Evolutionary conservation across 164 flowering plant genomes (phyloP), one percentile per base, ranked within the genome.

Genomic region (Malania oleifera): DNA sequence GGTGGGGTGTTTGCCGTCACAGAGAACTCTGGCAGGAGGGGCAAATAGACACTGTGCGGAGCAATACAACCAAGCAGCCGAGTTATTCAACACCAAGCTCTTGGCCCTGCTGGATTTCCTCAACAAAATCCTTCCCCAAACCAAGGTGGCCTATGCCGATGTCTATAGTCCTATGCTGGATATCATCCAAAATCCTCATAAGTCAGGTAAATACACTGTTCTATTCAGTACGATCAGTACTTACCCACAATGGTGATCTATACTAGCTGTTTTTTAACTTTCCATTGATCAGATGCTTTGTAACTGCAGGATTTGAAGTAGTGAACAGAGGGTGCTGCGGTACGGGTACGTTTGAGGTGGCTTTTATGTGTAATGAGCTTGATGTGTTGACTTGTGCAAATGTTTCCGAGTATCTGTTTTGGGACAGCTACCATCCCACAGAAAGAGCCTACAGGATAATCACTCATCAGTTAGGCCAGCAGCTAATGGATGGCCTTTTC

Each of bases 1-100:
- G 14, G 43, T 74, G 6, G 92, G 85, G 22, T 84, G 87, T 45
- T 47, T 82, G 63, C 89, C 89, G 15, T 60, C 71, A 1, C 75
- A 67, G 34, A 76, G 83, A 60, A 77, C 80, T 0, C 31, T 76
- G 1, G 58, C 26, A 1, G 86, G 91, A 58, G 84, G 80, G 13
- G 1, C 48, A 4, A 0, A 13, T 0, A 74, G 85, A 60, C n/a
- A 13, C 0, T 83, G 86, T 54, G 61, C 61, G 9, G 70, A 76
- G 20, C 0, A 18, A 0, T 29, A 20, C 37, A 76, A 82, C 65
- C 53, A 67, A 54, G 81, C 72, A 7, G 76, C 83, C 1, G 18
- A 24, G 7, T 46, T 79, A 4, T 72, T 64, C 67, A 81, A 81
- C 48, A 47, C 79, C 59, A 81, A 83, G 65, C 66, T 82, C 12